Evolutionary conservation across 140 eudicot genomes (phyloP).

Genomic region (Ambrosia hybrid): DNA sequence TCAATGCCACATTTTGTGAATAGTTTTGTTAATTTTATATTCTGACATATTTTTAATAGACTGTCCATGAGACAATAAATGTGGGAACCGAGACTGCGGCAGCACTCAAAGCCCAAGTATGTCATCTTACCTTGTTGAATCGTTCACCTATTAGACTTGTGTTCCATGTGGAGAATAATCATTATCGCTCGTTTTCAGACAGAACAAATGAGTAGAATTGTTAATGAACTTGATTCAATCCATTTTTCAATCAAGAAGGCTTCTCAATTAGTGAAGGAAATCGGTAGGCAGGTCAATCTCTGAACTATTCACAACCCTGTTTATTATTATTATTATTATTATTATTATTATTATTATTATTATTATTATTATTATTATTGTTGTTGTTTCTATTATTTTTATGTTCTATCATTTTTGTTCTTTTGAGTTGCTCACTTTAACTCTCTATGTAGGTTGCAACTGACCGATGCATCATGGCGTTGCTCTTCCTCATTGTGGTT

Average conservation of each 20-base stretch:
- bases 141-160: neutral
- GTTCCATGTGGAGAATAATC: conserved; percentile 1
- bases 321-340: neutral
- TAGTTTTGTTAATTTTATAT: neutral
- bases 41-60: conserved; percentile 37
- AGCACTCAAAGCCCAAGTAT: conserved; percentile 92
- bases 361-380: no score
- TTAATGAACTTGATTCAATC: conserved; percentile 89
- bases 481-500: conserved; percentile 86
- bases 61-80: conserved; percentile 74
- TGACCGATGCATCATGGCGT: conserved; percentile 91
- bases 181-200: conserved; percentile 49
- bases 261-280: conserved; percentile 94
- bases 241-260: conserved; percentile 93
- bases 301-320: conserved; percentile 32
- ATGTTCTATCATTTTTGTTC: neutral
- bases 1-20: conserved; percentile 7
- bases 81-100: conserved; percentile 98
- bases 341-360: no score
- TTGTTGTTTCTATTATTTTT: no score
- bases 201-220: conserved; percentile 97
- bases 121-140: conserved; percentile 21
- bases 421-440: conserved; percentile 36
- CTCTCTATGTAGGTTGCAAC: conserved; percentile 78
- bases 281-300: conserved; percentile 98